These are phyloP conservation scores for Primulina huaijiensis DNA, from an alignment of 257 asterid genomes.

Conservation along the genomic window DNA sequence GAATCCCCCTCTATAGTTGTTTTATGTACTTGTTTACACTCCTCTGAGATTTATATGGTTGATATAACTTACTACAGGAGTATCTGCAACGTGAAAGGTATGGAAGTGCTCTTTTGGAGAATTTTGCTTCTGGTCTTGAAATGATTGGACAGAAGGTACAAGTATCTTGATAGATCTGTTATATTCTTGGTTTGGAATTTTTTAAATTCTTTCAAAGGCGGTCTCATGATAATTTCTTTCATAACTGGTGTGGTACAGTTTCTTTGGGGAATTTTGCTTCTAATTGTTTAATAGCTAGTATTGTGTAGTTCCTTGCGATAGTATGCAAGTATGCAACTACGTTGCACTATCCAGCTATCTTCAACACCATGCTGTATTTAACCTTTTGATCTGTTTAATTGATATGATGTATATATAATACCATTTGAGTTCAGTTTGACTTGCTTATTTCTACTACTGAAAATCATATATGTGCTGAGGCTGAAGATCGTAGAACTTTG, in stretches of 20 bases:
- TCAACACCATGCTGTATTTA: neutral
- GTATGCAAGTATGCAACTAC: neutral
- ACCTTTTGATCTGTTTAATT: neutral
- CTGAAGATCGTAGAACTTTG: neutral
- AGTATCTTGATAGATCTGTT: conserved; percentile 7
- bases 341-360: neutral
- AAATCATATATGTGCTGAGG: neutral
- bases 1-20: conserved; percentile 19
- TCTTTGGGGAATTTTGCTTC: neutral
- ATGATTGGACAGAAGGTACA: conserved; percentile 91
- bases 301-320: neutral
- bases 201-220: neutral
- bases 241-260: neutral
- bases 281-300: neutral
- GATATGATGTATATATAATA: no score
- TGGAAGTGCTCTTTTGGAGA: conserved; percentile 91
- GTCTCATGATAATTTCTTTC: neutral
- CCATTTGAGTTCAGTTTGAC: neutral
- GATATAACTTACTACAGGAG: conserved; percentile 55
- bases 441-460: neutral
- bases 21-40: conserved; percentile 14
- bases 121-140: conserved; percentile 93
- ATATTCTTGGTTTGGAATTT: conserved; percentile 19
- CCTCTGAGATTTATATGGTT: conserved; percentile 19
- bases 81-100: conserved; percentile 93